Evolutionary conservation across 345 rosid genomes (phyloP).

Genomic region (Aquilaria malaccensis): DNA sequence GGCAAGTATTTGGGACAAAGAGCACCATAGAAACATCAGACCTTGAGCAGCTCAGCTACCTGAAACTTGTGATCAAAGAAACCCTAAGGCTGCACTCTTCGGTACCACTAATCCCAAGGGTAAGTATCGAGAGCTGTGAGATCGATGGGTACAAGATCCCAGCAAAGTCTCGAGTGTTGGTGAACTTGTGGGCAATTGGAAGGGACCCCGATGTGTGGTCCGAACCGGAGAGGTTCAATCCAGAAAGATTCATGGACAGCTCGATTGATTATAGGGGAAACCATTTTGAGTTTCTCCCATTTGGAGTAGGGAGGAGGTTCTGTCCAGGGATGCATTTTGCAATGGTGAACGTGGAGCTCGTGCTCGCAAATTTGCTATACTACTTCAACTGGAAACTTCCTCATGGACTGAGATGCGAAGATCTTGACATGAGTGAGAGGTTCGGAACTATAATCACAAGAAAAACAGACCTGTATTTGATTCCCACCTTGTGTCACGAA

Average conservation of each 20-base stretch:
- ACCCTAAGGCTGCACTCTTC: not conserved
- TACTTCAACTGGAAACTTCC: not conserved
- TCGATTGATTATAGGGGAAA: not conserved
- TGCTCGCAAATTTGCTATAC: not conserved
- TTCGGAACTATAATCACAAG: too few relatives aligned
- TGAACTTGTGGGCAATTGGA: too few relatives aligned
- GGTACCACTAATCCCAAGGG: not conserved
- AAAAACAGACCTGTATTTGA: too few relatives aligned
- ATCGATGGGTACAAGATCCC: not conserved
- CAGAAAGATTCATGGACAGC: not conserved
- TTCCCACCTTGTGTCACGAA: too few relatives aligned
- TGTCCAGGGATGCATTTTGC: not conserved
- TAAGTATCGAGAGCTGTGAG: not conserved
- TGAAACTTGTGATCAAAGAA: not conserved
- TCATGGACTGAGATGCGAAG: too few relatives aligned
- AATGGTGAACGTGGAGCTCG: not conserved
- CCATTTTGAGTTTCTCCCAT: not conserved
- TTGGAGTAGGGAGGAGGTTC: not conserved
- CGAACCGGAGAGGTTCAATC: not conserved
- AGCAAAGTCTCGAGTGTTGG: too few relatives aligned
- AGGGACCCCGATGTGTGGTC: too few relatives aligned
- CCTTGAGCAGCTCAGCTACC: not conserved
- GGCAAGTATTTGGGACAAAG: not conserved
- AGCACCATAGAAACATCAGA: not conserved
- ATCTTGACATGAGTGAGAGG: too few relatives aligned